A percentile compares a stretch with the other conserved stretches of the same genome.
phyloP scores from a whole-genome alignment of 2,329 filamentous ascomycete species.

The Capronia coronata region DNA sequence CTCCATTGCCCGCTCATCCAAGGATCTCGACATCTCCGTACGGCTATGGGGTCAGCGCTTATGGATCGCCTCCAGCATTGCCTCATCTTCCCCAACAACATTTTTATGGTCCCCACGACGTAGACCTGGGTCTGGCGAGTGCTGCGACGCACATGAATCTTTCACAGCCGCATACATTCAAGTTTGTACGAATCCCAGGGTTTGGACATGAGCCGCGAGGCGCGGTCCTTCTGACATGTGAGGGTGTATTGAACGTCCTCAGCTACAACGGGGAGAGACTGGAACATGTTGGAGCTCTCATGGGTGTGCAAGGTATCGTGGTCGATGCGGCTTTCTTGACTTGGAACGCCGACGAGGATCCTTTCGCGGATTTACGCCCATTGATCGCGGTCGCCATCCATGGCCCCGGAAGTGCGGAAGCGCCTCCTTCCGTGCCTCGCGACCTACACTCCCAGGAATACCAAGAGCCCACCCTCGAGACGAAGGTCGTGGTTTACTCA shows the following conservation, averaged over 20 bases:
- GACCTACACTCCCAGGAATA: conserved; percentile 1
- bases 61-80: conserved; percentile 51
- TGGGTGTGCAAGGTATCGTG: conserved; percentile 72
- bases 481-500: conserved; percentile 82
- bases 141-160: conserved; percentile 6
- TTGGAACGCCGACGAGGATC: conserved; percentile 54
- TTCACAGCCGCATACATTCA: conserved; percentile 12
- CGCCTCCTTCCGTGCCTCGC: conserved; percentile 25
- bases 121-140: conserved; percentile 54
- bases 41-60: conserved; percentile 38
- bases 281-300: conserved; percentile 62
- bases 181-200: conserved; percentile 14
- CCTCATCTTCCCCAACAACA: conserved; percentile 71
- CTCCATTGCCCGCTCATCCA: conserved; percentile 29
- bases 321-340: conserved; percentile 76
- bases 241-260: conserved; percentile 72
- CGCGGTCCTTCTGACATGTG: conserved; percentile 73
- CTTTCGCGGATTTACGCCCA: conserved; percentile 54
- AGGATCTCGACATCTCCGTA: conserved; percentile 30
- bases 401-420: conserved; percentile 52
- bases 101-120: conserved; percentile 68
- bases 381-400: conserved; percentile 75
- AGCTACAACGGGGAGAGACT: conserved; percentile 65
- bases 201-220: conserved; percentile 34
- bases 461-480: conserved; percentile 61